Evolutionary conservation across 805 yeast genomes (phyloP).

Genomic region (Candida maesae): DNA sequence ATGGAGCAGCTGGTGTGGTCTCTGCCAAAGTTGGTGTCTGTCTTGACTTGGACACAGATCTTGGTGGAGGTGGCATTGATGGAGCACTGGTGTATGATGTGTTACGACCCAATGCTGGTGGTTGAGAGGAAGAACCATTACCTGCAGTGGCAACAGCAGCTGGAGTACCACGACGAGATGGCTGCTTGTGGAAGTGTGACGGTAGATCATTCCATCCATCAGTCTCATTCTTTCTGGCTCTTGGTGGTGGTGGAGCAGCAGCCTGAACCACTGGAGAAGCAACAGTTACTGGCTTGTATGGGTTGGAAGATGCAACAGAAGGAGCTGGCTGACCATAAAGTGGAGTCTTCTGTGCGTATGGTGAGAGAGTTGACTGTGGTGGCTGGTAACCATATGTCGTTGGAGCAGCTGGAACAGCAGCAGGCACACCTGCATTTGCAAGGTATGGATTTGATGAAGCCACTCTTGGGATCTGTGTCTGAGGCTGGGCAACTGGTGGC

Average conservation of each 20-base stretch:
- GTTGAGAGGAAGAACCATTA: slow-evolving; percentile 24
- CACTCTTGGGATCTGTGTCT: slow-evolving; percentile 10
- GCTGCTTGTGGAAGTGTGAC: slow-evolving; percentile 39
- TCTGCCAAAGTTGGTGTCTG: slow-evolving; percentile 14
- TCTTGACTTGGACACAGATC: slow-evolving; percentile 28
- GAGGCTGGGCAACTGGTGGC: slow-evolving; percentile 5
- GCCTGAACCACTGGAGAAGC: slow-evolving; percentile 18
- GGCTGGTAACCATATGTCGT: slow-evolving; percentile 17
- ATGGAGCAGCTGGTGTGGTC: slow-evolving; percentile 18
- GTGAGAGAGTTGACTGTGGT: slow-evolving; percentile 7
- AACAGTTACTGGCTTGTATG: slow-evolving; percentile 29
- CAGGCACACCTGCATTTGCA: slow-evolving; percentile 11
- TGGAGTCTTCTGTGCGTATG: slow-evolving; percentile 11
- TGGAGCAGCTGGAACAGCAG: slow-evolving; percentile 9
- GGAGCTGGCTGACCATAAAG: slow-evolving; percentile 16
- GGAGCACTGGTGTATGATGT: slow-evolving; percentile 27
- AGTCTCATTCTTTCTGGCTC: slow-evolving; percentile 40
- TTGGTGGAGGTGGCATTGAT: slow-evolving; percentile 34
- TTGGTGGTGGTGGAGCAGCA: slow-evolving; percentile 27
- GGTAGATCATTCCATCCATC: slow-evolving; percentile 78
- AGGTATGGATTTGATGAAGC: slow-evolving; percentile 17
- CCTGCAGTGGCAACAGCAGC: slow-evolving; percentile 35
- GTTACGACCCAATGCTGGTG: slow-evolving; percentile 17
- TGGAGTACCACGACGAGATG: slow-evolving; percentile 40
- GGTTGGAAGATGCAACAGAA: slow-evolving; percentile 29